These are phyloP conservation scores for Cladorrhinum samala DNA, from an alignment of 495 filamentous ascomycete species.

Conservation along the genomic window DNA sequence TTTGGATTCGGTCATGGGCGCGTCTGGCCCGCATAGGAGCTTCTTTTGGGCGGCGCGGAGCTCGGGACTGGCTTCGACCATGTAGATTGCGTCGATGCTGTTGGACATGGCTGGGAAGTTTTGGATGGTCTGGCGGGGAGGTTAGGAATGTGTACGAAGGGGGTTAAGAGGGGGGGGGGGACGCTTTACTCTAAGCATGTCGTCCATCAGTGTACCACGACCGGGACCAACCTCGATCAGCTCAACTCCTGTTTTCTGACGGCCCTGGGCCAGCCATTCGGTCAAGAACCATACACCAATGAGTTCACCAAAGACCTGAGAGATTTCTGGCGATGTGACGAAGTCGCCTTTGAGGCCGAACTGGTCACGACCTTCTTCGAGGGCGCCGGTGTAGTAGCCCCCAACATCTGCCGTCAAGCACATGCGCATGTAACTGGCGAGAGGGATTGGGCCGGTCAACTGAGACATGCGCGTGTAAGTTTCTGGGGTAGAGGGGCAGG, in stretches of 20 bases:
- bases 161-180: background rate
- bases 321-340: slow-evolving; percentile 94
- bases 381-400: slow-evolving; percentile 83
- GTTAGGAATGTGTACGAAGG: slow-evolving; percentile 8
- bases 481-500: too few species aligned
- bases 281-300: slow-evolving; percentile 89
- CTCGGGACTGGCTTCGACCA: slow-evolving; percentile 80
- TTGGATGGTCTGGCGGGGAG: slow-evolving; percentile 59
- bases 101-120: slow-evolving; percentile 72
- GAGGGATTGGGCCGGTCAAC: slow-evolving; percentile 81
- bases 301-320: slow-evolving; percentile 92
- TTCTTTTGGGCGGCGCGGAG: slow-evolving; percentile 70
- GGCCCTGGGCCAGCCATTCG: slow-evolving; percentile 91
- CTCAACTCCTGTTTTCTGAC: slow-evolving; percentile 62
- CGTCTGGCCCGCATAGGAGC: slow-evolving; percentile 73
- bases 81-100: slow-evolving; percentile 76
- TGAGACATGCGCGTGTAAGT: slow-evolving; percentile 20
- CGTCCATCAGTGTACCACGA: slow-evolving; percentile 93
- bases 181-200: slow-evolving; percentile 73
- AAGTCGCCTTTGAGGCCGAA: slow-evolving; percentile 92
- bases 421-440: slow-evolving; percentile 96
- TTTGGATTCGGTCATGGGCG: slow-evolving; percentile 60
- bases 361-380: slow-evolving; percentile 60
- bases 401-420: slow-evolving; percentile 86
- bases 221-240: slow-evolving; percentile 92